Conservation (phyloP, 169 alveolate genomes). For the Eimeria necatrix region DNA sequence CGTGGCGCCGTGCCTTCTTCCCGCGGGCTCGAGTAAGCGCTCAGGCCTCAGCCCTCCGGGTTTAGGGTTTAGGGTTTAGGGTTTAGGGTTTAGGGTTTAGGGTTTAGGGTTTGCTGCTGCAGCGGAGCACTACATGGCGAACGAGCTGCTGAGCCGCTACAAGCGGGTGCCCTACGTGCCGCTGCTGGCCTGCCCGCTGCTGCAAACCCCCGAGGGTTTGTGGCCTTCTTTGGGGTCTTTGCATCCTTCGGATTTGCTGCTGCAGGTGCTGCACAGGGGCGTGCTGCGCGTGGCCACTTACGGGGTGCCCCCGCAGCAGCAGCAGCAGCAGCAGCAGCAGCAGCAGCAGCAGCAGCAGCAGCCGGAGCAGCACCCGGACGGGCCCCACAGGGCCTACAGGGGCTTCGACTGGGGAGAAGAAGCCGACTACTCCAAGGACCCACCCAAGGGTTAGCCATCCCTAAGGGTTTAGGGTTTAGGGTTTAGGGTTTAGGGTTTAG, state of each 20-base stretch:
- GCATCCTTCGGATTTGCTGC: slow-evolving; percentile 52
- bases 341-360: too few species aligned
- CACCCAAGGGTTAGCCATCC: neutral
- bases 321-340: too few species aligned
- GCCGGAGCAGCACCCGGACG: neutral
- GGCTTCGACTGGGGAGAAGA: slow-evolving; percentile 75
- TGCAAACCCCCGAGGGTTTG: neutral
- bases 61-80: neutral
- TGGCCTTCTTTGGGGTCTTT: neutral
- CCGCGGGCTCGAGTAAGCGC: neutral
- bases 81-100: slow-evolving; percentile 57
- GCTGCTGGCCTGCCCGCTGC: slow-evolving; percentile 35
- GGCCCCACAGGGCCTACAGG: neutral
- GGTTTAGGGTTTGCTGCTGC: slow-evolving; percentile 24
- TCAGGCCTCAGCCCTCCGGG: neutral
- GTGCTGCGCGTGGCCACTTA: slow-evolving; percentile 35
- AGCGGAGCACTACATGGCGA: slow-evolving; percentile 4
- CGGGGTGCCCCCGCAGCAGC: neutral
- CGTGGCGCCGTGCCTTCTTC: too few species aligned
- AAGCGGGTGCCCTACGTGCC: slow-evolving; percentile 54
- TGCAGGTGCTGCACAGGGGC: slow-evolving; percentile 10
- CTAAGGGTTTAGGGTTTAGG: slow-evolving; percentile 24
- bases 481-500: slow-evolving; percentile 49
- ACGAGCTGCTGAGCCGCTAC: slow-evolving; percentile 15
- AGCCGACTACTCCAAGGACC: slow-evolving; percentile 46